A percentile compares a stretch with the other conserved stretches of the same genome.
phyloP scores from a whole-genome alignment of 2,329 filamentous ascomycete genomes.

The Macrophomina tecta region DNA sequence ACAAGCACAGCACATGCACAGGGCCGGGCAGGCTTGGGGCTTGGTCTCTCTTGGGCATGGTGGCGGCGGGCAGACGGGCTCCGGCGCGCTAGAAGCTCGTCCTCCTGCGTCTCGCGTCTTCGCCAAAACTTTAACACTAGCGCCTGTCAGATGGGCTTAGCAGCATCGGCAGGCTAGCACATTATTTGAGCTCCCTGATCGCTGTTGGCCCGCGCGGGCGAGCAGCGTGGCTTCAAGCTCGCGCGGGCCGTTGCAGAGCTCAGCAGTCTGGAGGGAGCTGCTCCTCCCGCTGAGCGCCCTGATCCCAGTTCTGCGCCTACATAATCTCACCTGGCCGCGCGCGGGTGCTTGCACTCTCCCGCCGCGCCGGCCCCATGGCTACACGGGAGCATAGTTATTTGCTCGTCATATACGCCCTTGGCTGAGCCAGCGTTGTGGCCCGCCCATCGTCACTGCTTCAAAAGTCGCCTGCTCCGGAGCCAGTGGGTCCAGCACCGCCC shows the following conservation, averaged over 20 bases:
- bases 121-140: conserved; percentile 23
- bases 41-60: not conserved
- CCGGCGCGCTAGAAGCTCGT: conserved; percentile 2
- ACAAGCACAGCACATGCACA: not conserved
- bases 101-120: not conserved
- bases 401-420: conserved; percentile 30
- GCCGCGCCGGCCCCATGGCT: conserved; percentile 31
- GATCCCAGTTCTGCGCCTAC: conserved; percentile 35
- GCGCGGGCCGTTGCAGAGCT: conserved; percentile 50
- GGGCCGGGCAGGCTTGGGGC: not conserved
- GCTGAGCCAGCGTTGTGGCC: conserved; percentile 13
- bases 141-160: conserved; percentile 26
- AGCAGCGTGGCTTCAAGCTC: conserved; percentile 26
- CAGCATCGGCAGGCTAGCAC: conserved; percentile 12
- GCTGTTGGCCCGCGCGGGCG: conserved; percentile 15
- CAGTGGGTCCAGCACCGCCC: not conserved
- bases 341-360: conserved; percentile 40
- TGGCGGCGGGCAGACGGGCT: conserved; percentile 12
- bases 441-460: conserved; percentile 23
- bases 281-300: conserved; percentile 36
- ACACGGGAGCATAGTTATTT: conserved; percentile 33
- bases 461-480: conserved; percentile 22
- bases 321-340: conserved; percentile 37
- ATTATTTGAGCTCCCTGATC: conserved; percentile 19
- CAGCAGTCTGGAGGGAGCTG: conserved; percentile 34